These are phyloP conservation scores for Oryza glumipatula DNA, from an alignment of 176 grass and related monocot genomes.

Conservation along the genomic window DNA sequence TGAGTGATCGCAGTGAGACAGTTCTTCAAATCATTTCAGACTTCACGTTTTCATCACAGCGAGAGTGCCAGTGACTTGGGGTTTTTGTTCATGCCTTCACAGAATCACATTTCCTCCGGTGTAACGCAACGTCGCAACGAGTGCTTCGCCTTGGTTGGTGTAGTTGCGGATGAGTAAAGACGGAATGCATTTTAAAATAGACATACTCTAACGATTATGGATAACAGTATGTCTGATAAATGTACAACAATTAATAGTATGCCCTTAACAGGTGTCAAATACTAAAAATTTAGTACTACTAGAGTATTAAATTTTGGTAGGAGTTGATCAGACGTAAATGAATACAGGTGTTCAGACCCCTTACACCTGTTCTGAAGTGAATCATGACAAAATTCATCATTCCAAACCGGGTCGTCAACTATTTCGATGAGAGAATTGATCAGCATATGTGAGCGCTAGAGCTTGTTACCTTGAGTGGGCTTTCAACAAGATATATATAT, in stretches of 20 bases:
- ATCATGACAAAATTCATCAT: background rate
- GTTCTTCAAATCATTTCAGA: constrained; percentile 12
- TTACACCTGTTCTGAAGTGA: background rate
- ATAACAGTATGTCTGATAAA: background rate
- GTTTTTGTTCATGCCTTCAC: background rate
- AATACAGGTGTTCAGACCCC: no score
- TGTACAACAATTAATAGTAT: no score
- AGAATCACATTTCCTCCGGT: background rate
- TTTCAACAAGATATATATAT: background rate
- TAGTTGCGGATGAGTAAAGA: background rate
- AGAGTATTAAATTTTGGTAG: background rate
- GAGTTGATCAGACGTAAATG: background rate
- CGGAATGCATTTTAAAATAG: background rate
- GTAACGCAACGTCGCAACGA: background rate
- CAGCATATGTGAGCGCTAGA: background rate
- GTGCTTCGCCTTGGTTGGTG: background rate
- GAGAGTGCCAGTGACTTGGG: background rate
- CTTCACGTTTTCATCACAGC: background rate
- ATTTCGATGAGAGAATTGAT: background rate
- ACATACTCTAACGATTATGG: background rate
- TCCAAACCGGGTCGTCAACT: background rate
- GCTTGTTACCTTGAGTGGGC: background rate
- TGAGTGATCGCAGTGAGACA: background rate
- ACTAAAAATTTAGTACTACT: background rate
- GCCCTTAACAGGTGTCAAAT: background rate